Evolutionary conservation across 345 rosid genomes (phyloP).

Genomic region (Leavenworthia alabamica): DNA sequence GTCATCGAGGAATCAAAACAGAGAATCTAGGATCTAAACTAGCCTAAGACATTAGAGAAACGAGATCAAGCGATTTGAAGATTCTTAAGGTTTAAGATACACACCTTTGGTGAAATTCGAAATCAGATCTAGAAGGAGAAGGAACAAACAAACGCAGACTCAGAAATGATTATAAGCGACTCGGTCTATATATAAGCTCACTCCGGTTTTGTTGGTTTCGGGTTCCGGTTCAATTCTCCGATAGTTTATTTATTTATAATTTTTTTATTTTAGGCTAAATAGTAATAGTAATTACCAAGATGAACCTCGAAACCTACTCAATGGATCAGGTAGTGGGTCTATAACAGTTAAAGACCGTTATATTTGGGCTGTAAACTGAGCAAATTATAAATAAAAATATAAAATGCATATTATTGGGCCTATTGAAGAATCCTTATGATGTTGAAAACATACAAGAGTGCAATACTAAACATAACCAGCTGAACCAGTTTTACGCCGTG

Average conservation of each 20-base stretch:
- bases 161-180: conserved; percentile 12
- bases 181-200: conserved; percentile 5
- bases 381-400: background rate
- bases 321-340: background rate
- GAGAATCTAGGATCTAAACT: background rate
- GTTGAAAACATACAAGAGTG: no score
- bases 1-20: background rate
- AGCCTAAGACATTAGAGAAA: no score
- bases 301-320: background rate
- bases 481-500: no score
- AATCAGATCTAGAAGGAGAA: conserved; percentile 31
- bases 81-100: background rate
- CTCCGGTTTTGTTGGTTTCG: conserved; percentile 1
- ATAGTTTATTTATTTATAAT: no score
- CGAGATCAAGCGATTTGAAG: conserved; percentile 10
- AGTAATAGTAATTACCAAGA: background rate
- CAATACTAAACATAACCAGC: no score
- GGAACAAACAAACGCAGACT: conserved; percentile 9
- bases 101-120: conserved; percentile 14
- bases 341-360: background rate
- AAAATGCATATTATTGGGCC: background rate
- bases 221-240: conserved; percentile 17
- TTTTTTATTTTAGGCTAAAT: no score
- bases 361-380: background rate
- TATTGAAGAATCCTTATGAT: no score